Evolutionary conservation across 495 filamentous ascomycete genomes (phyloP).

Genomic region (Talaromyces liani): DNA sequence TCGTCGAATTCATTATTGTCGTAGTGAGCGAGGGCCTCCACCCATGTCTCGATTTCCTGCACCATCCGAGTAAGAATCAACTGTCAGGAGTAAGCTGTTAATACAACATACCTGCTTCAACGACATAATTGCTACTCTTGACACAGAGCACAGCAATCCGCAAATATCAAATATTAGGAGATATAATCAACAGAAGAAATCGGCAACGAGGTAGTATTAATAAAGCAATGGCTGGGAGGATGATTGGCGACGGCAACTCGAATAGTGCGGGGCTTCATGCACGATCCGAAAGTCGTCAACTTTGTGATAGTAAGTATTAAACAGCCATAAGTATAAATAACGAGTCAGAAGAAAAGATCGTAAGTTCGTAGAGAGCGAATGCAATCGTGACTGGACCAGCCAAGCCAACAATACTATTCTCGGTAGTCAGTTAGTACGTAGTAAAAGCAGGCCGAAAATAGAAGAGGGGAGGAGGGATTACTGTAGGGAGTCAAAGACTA

Average conservation of each 20-base stretch:
- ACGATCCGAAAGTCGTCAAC: not conserved
- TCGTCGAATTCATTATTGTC: constrained; percentile 95
- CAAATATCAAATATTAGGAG: not conserved
- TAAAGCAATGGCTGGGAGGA: not conserved
- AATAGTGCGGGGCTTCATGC: constrained; percentile 6
- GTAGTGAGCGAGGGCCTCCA: constrained; percentile 82
- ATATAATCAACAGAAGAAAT: not conserved
- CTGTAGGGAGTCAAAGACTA: not conserved
- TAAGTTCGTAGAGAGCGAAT: not conserved
- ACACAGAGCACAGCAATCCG: not conserved
- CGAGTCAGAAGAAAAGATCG: not conserved
- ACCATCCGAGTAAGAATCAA: no score
- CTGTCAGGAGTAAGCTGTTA: no score
- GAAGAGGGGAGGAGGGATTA: not conserved
- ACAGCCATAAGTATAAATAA: not conserved
- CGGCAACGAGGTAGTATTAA: not conserved
- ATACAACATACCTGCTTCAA: not conserved
- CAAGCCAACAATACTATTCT: not conserved
- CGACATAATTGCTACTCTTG: not conserved
- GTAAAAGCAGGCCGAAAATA: not conserved
- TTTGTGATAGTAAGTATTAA: not conserved
- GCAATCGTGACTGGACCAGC: constrained; percentile 4
- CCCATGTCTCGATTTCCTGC: constrained; percentile 99
- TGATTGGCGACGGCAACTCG: constrained; percentile 4
- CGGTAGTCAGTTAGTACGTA: not conserved